Evolutionary conservation across 1,284 basidiomycete genomes (phyloP), one percentile per base, ranked within the genome.

Genomic region (Coriolopsis trogii): DNA sequence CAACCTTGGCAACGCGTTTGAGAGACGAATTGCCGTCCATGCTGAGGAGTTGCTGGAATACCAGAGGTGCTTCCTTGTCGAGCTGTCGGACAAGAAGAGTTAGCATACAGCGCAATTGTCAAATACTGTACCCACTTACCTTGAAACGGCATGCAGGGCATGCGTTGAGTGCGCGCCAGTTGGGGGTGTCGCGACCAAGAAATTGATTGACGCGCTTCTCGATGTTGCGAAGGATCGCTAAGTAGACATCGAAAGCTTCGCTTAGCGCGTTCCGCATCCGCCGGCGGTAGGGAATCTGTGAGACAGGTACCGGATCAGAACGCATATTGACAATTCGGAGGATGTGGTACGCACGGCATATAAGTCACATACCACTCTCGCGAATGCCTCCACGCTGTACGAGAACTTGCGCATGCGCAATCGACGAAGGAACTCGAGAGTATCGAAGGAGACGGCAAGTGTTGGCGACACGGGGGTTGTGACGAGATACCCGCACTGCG

Each of bases 381-480:
- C 50, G 38, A 72, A 73, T 0, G 67, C 66, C 51, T 74, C 68
- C 2, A 70, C 49, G 50, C 68, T 71, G 49, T 67, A 67, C 1
- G 66, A 70, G 0, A 68, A 53, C 20, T 54, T 58, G 38, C 43
- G 44, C 2, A 61, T 49, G 3, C 62, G 55, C 8, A 70, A 34
- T 3, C 43, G 18, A 13, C 53, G 57, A 46, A 62, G 68, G 3
- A 70, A 44, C 28, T 72, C 63, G 6, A 73, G 60, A 1, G 69
- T 72, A n/a, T 54, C 49, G 28, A 73, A 26, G 3, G 66, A 66
- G 16, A 73, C 50, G 12, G 66, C 65, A 18, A 67, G 30, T 10
- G 61, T 49, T 1, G 68, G 68, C 4, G 37, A 15, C 1, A 54
- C 8, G 8, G 58, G 58, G 4, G 45, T 24, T 15, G 46, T 47